phyloP scores from a whole-genome alignment of 306 rosid species.

The Quercus cerris region DNA sequence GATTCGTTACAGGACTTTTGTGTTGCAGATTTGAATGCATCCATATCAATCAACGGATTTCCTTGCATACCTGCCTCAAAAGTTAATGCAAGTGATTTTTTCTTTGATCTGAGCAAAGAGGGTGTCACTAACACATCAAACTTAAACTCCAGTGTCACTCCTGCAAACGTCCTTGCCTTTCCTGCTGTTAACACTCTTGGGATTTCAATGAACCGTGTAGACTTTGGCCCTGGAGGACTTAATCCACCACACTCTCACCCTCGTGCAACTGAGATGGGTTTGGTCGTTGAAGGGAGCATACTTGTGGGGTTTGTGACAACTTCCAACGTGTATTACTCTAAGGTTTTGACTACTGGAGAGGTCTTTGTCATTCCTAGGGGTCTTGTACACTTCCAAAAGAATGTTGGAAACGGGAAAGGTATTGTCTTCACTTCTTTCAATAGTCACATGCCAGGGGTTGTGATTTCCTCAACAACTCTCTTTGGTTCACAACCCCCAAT shows the following conservation, averaged over 20 bases:
- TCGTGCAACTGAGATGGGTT: slow-evolving; percentile 25
- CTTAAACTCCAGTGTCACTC: slow-evolving; percentile 4
- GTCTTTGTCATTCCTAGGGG: slow-evolving; percentile 44
- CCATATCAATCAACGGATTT: slow-evolving; percentile 31
- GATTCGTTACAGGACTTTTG: slow-evolving; percentile 49
- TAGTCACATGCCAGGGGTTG: slow-evolving; percentile 40
- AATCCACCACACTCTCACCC: slow-evolving; percentile 46
- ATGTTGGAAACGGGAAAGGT: slow-evolving; percentile 38
- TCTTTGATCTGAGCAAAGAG: slow-evolving; percentile 28
- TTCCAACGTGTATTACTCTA: slow-evolving; percentile 22
- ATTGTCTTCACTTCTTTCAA: slow-evolving; percentile 35
- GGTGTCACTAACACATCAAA: slow-evolving; percentile 21
- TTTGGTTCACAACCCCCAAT: slow-evolving; percentile 31
- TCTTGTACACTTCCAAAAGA: slow-evolving; percentile 41
- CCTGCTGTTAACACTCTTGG: slow-evolving; percentile 49
- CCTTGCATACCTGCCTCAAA: slow-evolving; percentile 36
- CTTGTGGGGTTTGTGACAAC: slow-evolving; percentile 50
- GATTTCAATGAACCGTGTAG: slow-evolving; percentile 42
- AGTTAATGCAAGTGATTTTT: slow-evolving; percentile 36
- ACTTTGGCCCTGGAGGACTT: slow-evolving; percentile 36
- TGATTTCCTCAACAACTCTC: background rate
- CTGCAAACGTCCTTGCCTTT: slow-evolving; percentile 30
- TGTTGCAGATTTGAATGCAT: slow-evolving; percentile 24
- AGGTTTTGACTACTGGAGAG: slow-evolving; percentile 38
- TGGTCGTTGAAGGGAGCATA: slow-evolving; percentile 31